Percentiles rank a stretch among this genome's conserved stretches.
phyloP scores from a whole-genome alignment of 495 filamentous ascomycete species.

The Tetracladium setigerum region DNA sequence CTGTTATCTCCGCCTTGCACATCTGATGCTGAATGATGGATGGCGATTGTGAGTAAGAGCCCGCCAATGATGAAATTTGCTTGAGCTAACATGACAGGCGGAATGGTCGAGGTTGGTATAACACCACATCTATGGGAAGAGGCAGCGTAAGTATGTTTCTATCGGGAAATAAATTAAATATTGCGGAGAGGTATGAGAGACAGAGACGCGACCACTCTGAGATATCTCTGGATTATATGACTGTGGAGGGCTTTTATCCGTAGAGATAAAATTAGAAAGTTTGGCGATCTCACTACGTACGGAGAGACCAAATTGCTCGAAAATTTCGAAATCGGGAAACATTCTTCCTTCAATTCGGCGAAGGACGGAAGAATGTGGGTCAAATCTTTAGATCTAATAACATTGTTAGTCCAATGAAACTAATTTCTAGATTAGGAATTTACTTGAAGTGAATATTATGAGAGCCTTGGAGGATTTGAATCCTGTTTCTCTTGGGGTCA shows the following conservation, averaged over 20 bases:
- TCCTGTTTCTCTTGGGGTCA: neutral
- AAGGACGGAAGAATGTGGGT: slow-evolving; percentile 5
- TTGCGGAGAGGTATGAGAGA: no score
- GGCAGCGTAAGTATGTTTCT: no score
- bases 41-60: slow-evolving; percentile 39
- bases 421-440: neutral
- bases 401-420: neutral
- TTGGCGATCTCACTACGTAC: neutral
- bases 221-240: no score
- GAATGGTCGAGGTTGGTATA: no score
- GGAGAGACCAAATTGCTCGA: neutral
- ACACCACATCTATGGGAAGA: no score
- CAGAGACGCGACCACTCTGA: no score
- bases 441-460: slow-evolving; percentile 4
- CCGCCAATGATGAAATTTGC: slow-evolving; percentile 45
- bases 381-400: slow-evolving; percentile 7
- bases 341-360: slow-evolving; percentile 1
- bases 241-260: no score
- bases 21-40: slow-evolving; percentile 34
- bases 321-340: slow-evolving; percentile 9
- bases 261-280: no score
- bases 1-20: slow-evolving; percentile 34
- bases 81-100: slow-evolving; percentile 44
- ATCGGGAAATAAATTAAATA: no score
- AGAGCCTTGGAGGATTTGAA: slow-evolving; percentile 5